Evolutionary conservation across 75 land plant species (phyloP), one percentile per base, ranked within the genome.

Genomic region (Pinus albicaulis): DNA sequence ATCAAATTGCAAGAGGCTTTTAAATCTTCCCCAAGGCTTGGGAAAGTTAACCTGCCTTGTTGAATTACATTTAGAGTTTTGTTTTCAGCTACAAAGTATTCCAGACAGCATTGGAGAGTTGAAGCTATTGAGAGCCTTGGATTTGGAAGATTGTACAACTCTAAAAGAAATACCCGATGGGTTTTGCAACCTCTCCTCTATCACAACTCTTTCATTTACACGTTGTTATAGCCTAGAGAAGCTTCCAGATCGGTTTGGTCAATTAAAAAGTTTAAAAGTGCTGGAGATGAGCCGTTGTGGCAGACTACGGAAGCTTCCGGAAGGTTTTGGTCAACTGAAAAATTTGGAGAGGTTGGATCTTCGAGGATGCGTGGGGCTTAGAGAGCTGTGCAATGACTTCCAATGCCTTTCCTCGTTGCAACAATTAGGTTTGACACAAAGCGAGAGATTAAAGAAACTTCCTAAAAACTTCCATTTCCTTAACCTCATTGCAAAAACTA

Each of bases 91-190:
- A 3, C 4, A 3, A 26, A 63, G 17, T 63, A 63, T 63, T 26
- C 65, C 65, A 14, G 14, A 34, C 3, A 63, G 5, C 48, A 44
- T 44, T 44, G 7, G 48, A 44, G 48, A 44, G 8, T 44, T 44
- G 48, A 44, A 44, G 8, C 48, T 5, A 44, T 44, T 44, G 48
- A 7, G 8, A 5, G 8, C 6, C 1, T 5, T 44, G 48, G 8
- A 44, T 5, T 6, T 44, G 48, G 0, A 0, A 44, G 6, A 0
- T 6, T 44, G 48, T 44, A 0, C 0, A 0, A 7, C 0, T 6
- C 48, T 44, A 6, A 7, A 44, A 44, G 48, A 44, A 44, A 0
- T 44, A 44, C 48, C 48, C 7, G 10, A 7, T 44, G 48, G 48
- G 7, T 8, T 44, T 44, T 44, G 48, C 48, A 44, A 44, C 48